Percentiles rank a stretch among this genome's conserved stretches.
Conservation (phyloP, 768 basidiomycete species). For the Hygrocybe punicea region DNA sequence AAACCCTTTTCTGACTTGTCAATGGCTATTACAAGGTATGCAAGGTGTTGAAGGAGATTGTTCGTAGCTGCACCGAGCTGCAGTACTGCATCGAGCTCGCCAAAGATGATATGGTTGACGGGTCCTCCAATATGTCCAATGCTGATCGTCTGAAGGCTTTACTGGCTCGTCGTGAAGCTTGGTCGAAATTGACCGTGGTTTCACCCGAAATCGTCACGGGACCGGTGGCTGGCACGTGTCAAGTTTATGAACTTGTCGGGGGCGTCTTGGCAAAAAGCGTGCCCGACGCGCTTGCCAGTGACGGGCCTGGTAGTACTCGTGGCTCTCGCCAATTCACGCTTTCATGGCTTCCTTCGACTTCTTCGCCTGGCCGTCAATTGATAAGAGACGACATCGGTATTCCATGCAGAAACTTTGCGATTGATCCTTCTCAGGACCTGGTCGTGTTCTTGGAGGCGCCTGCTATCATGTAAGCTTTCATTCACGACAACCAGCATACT, state of each 20-base stretch:
- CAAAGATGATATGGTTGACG: constrained; percentile 34
- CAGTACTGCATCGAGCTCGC: constrained; percentile 40
- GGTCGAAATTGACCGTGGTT: constrained; percentile 24
- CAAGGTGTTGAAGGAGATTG: constrained; percentile 20
- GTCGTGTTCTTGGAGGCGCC: constrained; percentile 41
- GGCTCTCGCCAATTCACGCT: constrained; percentile 19
- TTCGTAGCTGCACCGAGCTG: constrained; percentile 27
- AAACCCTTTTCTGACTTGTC: background rate
- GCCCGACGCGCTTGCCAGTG: too few relatives aligned
- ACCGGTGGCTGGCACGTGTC: constrained; percentile 19
- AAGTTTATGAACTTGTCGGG: constrained; percentile 59
- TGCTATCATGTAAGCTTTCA: background rate
- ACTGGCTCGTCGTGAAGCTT: constrained; percentile 19
- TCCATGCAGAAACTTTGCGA: constrained; percentile 52
- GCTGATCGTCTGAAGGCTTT: constrained; percentile 20
- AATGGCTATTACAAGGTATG: constrained; percentile 36
- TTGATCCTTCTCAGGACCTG: constrained; percentile 65
- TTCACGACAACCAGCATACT: background rate
- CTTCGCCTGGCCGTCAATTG: constrained; percentile 3
- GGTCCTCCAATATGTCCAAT: constrained; percentile 10
- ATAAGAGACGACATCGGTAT: constrained; percentile 27
- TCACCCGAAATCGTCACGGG: background rate
- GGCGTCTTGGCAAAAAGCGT: constrained; percentile 52
- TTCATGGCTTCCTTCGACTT: constrained; percentile 24
- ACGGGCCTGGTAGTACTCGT: background rate